These are phyloP conservation scores for Candida pseudocylindracea DNA, from an alignment of 1,139 yeast species.

Conservation along the genomic window DNA sequence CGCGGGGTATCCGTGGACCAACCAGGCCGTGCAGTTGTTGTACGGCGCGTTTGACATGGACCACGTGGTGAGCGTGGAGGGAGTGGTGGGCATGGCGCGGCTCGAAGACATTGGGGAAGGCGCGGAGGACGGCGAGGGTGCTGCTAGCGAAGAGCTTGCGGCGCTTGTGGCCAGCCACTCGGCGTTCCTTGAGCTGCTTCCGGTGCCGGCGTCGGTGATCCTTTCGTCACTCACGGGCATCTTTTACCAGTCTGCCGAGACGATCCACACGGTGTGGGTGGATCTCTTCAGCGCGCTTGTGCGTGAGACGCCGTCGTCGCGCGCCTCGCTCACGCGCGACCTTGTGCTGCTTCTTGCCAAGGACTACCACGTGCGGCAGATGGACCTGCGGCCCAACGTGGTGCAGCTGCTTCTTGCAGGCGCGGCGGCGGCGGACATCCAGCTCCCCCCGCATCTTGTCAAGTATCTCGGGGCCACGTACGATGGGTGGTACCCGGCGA, in stretches of 20 bases:
- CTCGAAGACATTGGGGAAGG: slow-evolving; percentile 20
- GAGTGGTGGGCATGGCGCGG: slow-evolving; percentile 8
- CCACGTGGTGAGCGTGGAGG: slow-evolving; percentile 21
- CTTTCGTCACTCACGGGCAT: slow-evolving; percentile 57
- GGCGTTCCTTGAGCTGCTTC: slow-evolving; percentile 21
- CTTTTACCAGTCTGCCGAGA: slow-evolving; percentile 61
- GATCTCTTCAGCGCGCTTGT: slow-evolving; percentile 67
- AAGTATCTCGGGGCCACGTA: slow-evolving; percentile 77
- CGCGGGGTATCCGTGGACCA: slow-evolving; percentile 86
- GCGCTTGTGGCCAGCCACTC: slow-evolving; percentile 26
- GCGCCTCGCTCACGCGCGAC: slow-evolving; percentile 62
- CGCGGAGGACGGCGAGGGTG: slow-evolving; percentile 1
- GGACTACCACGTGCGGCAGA: slow-evolving; percentile 81
- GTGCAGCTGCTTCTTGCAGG: slow-evolving; percentile 72
- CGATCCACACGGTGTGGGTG: slow-evolving; percentile 74
- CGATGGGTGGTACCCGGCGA: slow-evolving; percentile 83
- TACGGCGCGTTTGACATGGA: slow-evolving; percentile 54
- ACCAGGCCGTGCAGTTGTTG: slow-evolving; percentile 75
- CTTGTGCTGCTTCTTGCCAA: slow-evolving; percentile 64
- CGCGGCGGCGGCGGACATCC: slow-evolving; percentile 51
- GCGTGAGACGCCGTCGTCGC: slow-evolving; percentile 46
- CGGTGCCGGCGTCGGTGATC: slow-evolving; percentile 33
- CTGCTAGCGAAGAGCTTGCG: slow-evolving; percentile 5
- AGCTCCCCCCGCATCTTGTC: slow-evolving; percentile 85
- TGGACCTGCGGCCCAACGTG: slow-evolving; percentile 72